Evolutionary conservation across 768 basidiomycete species (phyloP), one percentile per base, ranked within the genome.

Genomic region (Mycena olivaceomarginata): DNA sequence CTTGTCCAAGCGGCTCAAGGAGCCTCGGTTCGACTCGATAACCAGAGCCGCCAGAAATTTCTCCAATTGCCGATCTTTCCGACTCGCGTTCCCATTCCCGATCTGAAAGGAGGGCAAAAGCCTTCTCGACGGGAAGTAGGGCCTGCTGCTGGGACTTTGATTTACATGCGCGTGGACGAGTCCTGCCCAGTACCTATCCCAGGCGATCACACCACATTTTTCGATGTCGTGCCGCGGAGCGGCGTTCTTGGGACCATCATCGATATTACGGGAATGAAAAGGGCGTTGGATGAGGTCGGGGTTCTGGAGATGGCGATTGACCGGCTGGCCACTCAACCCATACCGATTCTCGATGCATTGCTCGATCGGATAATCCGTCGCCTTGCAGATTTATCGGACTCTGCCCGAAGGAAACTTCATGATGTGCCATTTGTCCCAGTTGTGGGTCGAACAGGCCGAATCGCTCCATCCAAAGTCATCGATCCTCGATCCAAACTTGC

Each of bases 1-100:
- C 51, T 81, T 8, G 71, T 77, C 20, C 22, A 48, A 16, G 53
- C 69, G 3, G n/a, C 43, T 59, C 63, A 11, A 13, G 56, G 48
- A 20, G 20, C 20, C 20, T 16, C 69, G 15, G 43, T 64, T 31
- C 67, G 39, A 39, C 57, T 67, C 18, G 51, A 57, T 43, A 16
- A 59, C 48, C 43, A 25, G 20, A 72, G 63, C 6, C 64, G 15
- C 12, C 57, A 57, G 25, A 77, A 67, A 41, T 79, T 79, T 22
- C n/a, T 63, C 2, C 59, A 68, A 25, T 63, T 82, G 46, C 80
- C 81, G 2, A 76, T 82, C 20, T 82, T 80, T 56, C 81, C 81
- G 8, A 74, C 57, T 51, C 78, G 77, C 41, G 37, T 76, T 13
- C 64, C 80, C 5, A 48, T 67, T 40, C 57, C 62, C 39, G 48